Evolutionary conservation across 208 protist genomes (phyloP), one percentile per base, ranked within the genome.

Genomic region (Trypanosoma scelopori): DNA sequence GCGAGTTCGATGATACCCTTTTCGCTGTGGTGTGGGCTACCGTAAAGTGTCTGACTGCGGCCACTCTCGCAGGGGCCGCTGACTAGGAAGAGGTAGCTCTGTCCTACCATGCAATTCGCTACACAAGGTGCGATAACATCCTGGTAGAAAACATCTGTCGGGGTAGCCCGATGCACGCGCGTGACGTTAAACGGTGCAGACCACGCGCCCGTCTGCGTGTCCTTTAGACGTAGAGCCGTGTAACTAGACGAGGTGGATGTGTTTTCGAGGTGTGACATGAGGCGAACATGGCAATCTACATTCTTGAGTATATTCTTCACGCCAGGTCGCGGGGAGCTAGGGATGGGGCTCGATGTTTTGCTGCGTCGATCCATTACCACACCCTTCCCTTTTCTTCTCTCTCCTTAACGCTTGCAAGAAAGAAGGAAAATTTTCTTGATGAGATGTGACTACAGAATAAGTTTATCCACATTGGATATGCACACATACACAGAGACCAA

Each of bases 11-110:
- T 76, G 12, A 95, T 62, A 25, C 89, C 89, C n/a, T 78, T 65
- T 60, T 92, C 85, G 51, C 78, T 84, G 64, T 87, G 83, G 61
- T 91, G 82, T 25, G 89, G 86, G 53, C 82, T 91, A 53, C 86
- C 89, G 78, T 95, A 95, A 52, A 95, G 67, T 5, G 89, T 95
- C 61, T 92, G 85, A 53, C 85, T 92, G 22, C 89, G 89, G 7
- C 89, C 89, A 56, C 89, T 95, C 49, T 92, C 83, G 18, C 68
- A 74, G 4, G 89, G 84, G 9, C 85, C 89, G 32, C 72, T 85
- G 11, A 92, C 75, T 47, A 95, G 66, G 47, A 95, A 92, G 5
- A 89, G 67, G 66, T 92, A 92, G 69, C 89, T 92, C 78, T 95
- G 89, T 5, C 89, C 89, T 3, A 80, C 77, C 25, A 78, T 71